These are phyloP conservation scores for Cryphonectria parasitica DNA, from an alignment of 2,329 filamentous ascomycete genomes.

Conservation along the genomic window DNA sequence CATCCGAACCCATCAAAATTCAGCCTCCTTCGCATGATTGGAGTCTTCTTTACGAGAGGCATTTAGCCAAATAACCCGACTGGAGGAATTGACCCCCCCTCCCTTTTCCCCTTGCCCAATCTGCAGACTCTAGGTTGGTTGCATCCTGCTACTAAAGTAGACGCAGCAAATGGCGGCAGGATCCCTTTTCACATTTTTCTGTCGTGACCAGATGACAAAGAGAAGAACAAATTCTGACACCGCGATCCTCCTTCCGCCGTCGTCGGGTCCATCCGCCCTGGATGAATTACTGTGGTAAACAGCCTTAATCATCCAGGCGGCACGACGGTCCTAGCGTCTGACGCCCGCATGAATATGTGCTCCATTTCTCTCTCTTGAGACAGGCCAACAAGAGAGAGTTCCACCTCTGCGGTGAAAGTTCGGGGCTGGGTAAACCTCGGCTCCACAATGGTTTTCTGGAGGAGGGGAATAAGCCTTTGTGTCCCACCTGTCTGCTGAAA, in stretches of 20 bases:
- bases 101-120: not conserved
- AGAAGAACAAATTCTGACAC: not conserved
- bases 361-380: not conserved
- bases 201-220: not conserved
- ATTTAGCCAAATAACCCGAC: slow-evolving; percentile 20
- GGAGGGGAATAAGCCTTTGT: not conserved
- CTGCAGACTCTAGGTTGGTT: not conserved
- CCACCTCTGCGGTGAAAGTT: slow-evolving; percentile 20
- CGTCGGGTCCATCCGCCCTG: not conserved
- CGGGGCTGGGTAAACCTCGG: slow-evolving; percentile 26
- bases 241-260: slow-evolving; percentile 9
- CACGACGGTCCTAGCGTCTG: slow-evolving; percentile 23
- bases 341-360: not conserved
- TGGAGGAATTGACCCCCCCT: slow-evolving; percentile 13
- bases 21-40: slow-evolving; percentile 6
- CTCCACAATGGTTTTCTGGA: not conserved
- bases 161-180: not conserved
- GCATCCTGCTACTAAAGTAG: not conserved
- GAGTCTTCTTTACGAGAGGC: not conserved
- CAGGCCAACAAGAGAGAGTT: slow-evolving; percentile 2
- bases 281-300: not conserved
- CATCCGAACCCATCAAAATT: not conserved
- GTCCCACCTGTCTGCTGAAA: not conserved
- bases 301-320: slow-evolving; percentile 20
- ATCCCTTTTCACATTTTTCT: not conserved